Percentiles rank a stretch among this genome's conserved stretches.
Conservation (phyloP, 1,139 yeast genomes). For the Spathaspora sp. region DNA sequence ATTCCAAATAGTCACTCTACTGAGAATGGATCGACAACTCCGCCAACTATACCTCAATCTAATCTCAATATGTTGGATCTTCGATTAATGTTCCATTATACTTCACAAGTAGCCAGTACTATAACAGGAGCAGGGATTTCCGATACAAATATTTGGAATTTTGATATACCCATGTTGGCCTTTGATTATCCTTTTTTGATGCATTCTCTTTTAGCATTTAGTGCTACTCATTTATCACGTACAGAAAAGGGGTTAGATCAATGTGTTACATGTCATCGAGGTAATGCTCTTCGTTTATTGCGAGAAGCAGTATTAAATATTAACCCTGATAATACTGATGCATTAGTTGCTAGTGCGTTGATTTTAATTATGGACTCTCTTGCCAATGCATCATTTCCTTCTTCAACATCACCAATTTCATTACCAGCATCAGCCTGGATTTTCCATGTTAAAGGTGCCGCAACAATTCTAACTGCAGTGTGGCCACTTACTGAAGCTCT, state of each 20-base stretch:
- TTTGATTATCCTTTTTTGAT: constrained; percentile 85
- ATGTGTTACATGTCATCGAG: constrained; percentile 82
- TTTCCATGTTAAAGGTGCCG: constrained; percentile 95
- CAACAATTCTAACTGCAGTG: constrained; percentile 89
- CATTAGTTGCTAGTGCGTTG: constrained; percentile 87
- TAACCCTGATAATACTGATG: constrained; percentile 83
- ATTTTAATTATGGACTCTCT: constrained; percentile 87
- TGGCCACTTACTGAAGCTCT: constrained; percentile 88
- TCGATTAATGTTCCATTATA: constrained; percentile 82
- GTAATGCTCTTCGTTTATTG: constrained; percentile 77
- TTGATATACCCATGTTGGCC: constrained; percentile 84
- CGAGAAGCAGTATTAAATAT: constrained; percentile 86
- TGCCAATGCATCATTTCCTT: constrained; percentile 86
- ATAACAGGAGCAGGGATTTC: constrained; percentile 90
- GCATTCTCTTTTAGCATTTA: constrained; percentile 87
- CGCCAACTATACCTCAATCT: constrained; percentile 14
- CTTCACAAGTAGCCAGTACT: constrained; percentile 79
- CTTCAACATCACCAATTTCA: constrained; percentile 57
- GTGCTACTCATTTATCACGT: constrained; percentile 87
- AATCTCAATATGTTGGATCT: constrained; percentile 72
- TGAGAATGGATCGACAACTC: constrained; percentile 15
- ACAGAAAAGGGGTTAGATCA: constrained; percentile 76
- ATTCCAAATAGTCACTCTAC: neutral
- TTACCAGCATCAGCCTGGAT: constrained; percentile 95
- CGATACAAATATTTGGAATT: constrained; percentile 83